A percentile compares a stretch with the other conserved stretches of the same genome.
Conservation (phyloP, 2,329 filamentous ascomycete species). For the Metarhizium rileyi region DNA sequence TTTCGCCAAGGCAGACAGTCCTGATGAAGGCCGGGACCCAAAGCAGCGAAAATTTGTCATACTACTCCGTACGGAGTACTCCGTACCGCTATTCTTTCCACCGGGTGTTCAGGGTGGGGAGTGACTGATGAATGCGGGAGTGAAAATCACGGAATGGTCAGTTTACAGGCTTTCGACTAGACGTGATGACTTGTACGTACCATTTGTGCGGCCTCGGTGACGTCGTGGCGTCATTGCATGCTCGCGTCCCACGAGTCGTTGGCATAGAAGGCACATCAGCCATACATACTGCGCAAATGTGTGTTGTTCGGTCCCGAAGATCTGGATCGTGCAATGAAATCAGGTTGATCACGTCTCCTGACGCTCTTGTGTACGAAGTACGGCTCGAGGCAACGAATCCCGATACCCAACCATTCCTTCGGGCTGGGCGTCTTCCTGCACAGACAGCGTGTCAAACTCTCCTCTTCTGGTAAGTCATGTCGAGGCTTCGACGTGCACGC, state of each 20-base stretch:
- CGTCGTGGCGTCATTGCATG: neutral
- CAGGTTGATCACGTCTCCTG: neutral
- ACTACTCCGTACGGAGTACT: too few relatives aligned
- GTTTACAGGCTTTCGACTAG: neutral
- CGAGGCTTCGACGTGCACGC: neutral
- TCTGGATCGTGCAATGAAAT: conserved; percentile 5
- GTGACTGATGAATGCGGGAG: neutral
- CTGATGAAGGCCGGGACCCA: neutral
- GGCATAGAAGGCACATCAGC: neutral
- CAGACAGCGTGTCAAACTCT: neutral
- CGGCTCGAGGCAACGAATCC: neutral
- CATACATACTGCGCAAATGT: neutral
- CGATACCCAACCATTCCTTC: neutral
- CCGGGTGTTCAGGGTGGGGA: too few relatives aligned
- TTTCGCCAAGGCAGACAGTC: neutral
- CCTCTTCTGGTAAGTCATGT: neutral
- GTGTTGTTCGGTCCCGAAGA: conserved; percentile 1
- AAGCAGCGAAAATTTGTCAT: neutral
- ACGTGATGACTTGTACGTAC: neutral
- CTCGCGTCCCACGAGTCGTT: neutral
- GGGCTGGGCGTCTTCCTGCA: neutral
- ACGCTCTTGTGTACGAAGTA: neutral
- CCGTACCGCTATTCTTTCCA: neutral
- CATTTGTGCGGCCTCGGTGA: neutral
- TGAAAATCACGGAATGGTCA: neutral